Evolutionary conservation across 129 eudicot genomes (phyloP).

Genomic region (Saposhnikovia divaricata): DNA sequence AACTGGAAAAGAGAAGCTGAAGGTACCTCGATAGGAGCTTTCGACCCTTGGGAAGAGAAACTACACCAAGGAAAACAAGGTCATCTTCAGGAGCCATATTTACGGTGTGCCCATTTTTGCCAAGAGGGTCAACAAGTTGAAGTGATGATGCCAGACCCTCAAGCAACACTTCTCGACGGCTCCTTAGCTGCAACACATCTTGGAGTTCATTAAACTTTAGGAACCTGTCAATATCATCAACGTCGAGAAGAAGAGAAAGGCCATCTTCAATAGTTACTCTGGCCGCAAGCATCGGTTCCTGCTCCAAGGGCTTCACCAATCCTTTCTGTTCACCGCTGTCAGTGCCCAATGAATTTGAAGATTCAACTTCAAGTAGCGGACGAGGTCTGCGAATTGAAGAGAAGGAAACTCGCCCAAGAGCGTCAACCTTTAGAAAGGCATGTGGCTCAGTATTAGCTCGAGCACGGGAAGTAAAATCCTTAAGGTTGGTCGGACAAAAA

Average conservation of each 20-base stretch:
- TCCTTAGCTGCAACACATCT: conserved; percentile 60
- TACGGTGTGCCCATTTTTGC: conserved; percentile 48
- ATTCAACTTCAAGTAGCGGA: conserved; percentile 89
- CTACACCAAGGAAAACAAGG: conserved; percentile 57
- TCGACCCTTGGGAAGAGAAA: conserved; percentile 80
- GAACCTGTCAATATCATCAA: conserved; percentile 86
- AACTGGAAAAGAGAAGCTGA: conserved; percentile 49
- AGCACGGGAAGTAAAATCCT: conserved; percentile 54
- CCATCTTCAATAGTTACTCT: conserved; percentile 92
- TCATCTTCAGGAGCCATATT: conserved; percentile 53
- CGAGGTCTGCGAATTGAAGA: conserved; percentile 95
- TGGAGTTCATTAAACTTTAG: conserved; percentile 68
- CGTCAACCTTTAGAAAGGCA: conserved; percentile 87
- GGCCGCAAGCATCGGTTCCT: conserved; percentile 99
- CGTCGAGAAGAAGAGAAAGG: conserved; percentile 71
- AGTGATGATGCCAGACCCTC: conserved; percentile 86
- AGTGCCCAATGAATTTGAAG: conserved; percentile 38
- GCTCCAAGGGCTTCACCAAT: conserved; percentile 75
- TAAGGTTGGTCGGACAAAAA: conserved; percentile 68
- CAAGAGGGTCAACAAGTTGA: conserved; percentile 85
- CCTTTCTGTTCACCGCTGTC: conserved; percentile 46
- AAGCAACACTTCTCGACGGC: conserved; percentile 64
- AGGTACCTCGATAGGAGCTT: conserved; percentile 74
- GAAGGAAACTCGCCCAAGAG: conserved; percentile 86
- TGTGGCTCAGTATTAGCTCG: conserved; percentile 80